Evolutionary conservation across 257 asterid genomes (phyloP), one percentile per base, ranked within the genome.

Genomic region (Plantago ovata): DNA sequence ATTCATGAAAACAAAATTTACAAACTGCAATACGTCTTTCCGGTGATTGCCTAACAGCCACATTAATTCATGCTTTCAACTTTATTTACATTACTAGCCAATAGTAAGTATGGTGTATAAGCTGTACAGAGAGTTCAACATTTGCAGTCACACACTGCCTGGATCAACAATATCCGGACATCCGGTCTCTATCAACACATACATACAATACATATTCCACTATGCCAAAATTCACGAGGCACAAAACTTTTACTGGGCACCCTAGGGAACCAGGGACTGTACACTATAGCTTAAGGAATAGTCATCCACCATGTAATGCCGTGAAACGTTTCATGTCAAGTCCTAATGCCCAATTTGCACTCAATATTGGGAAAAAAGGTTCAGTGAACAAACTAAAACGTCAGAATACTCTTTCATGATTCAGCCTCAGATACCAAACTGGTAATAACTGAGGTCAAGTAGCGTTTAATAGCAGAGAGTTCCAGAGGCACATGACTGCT

Each of bases 371-470:
- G 18, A 12, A 38, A 20, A 44, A 24, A 9, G 43, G 43, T 13
- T 49, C 47, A 22, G 40, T 49, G 56, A 62, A 57, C 58, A 50
- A 38, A 40, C 33, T 63, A 56, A 68, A 62, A 67, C 62, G 48
- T 66, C 71, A 41, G 53, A 44, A 23, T 14, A 46, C 10, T 60
- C 52, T 56, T 18, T 56, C 49, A 62, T 44, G 61, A 61, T 63
- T 82, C 68, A 40, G 33, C 63, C 49, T 81, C 84, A 13, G 79
- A 58, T 45, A 49, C 67, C 64, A 51, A 53, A 62, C 67, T 56
- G 66, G 71, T 65, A 22, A 78, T 51, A 43, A 81, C 48, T 15
- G 84, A 85, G 68, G 78, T 75, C 53, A 85, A 63, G 63, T 61
- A 66, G 72, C 36, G 68, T 64, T 65, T 71, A 16, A 74, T 46